Base-by-base conservation (phyloP, 768 basidiomycete species). In the Rhodotorula kratochvilovae region DNA sequence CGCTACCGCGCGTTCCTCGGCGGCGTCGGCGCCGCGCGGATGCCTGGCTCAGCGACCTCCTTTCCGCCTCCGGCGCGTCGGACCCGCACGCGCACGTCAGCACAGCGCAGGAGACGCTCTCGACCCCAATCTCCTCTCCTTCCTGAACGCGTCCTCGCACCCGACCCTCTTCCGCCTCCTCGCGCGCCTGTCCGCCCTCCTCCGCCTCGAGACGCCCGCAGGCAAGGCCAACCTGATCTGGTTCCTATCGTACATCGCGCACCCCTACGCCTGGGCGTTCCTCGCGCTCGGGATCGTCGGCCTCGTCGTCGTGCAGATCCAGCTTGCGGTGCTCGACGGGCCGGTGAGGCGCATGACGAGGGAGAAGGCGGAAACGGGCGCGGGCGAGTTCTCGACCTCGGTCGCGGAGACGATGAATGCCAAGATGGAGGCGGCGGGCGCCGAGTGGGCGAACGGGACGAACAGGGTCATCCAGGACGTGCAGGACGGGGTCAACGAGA, bases 251-350 rank as follows among this genome's bases (percentile, higher is more conserved):
- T 96, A 96, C 81, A 83, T 99, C 68, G 91, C 92, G 80, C 90
- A 97, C 78, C 87, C 92, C 5, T 90, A 91, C 2, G 93, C 92
- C 1, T 85, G 95, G 56, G 89, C 91, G 1, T 90, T 93, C 78
- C 87, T 99, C 79, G 85, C 93, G 71, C 90, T 98, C 76, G 93
- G 94, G n/a, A 82, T 93, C 74, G 87, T 97, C 75, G 94, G 94
- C 17, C 81, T 98, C 21, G 80, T 98, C 57, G 88, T 88, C 43
- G 87, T 98, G 42, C 84, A 97, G 81, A 83, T 95, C 39, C 96
- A 99, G 80, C 84, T 99, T 54, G 79, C 88, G 54, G 91, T 90
- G 10, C 82, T 97, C 65, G 82, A 84, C 4, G 73, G 73, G 0
- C 90, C 92, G 0, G 83, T 98, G 42, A 87, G 87, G 66, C 81